Conservation (phyloP, 331 rosid genomes). For the Quercus phellos region DNA sequence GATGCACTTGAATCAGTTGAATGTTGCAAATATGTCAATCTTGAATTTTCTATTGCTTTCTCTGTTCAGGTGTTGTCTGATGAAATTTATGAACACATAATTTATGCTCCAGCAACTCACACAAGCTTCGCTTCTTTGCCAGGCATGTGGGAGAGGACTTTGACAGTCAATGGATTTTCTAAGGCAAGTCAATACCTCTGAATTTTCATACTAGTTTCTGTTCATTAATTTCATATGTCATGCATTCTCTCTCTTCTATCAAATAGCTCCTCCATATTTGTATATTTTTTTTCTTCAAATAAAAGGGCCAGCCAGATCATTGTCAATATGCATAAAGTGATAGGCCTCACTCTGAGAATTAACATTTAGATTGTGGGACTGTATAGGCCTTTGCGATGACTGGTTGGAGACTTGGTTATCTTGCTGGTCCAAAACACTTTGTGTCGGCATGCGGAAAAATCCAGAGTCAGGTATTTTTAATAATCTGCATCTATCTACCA, state of each 20-base stretch:
- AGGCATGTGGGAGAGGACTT: constrained; percentile 88
- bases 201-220: neutral
- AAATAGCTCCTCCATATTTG: neutral
- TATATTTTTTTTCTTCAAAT: too few species aligned
- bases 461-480: constrained; percentile 74
- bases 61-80: constrained; percentile 65
- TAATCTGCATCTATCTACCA: neutral
- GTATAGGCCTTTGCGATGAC: constrained; percentile 83
- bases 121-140: constrained; percentile 91
- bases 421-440: constrained; percentile 90
- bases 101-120: constrained; percentile 80
- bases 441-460: constrained; percentile 69
- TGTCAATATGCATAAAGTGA: neutral
- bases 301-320: too few species aligned
- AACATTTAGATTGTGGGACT: constrained; percentile 20
- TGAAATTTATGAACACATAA: constrained; percentile 90
- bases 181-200: constrained; percentile 41
- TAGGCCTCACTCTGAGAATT: constrained; percentile 8
- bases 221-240: neutral
- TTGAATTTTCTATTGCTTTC: constrained; percentile 18
- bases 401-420: constrained; percentile 93
- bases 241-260: neutral
- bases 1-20: constrained; percentile 9
- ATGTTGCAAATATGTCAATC: constrained; percentile 1
- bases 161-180: constrained; percentile 87